Base-by-base conservation (phyloP, 2,329 filamentous ascomycete species). In the Thielaviopsis ethacetica region DNA sequence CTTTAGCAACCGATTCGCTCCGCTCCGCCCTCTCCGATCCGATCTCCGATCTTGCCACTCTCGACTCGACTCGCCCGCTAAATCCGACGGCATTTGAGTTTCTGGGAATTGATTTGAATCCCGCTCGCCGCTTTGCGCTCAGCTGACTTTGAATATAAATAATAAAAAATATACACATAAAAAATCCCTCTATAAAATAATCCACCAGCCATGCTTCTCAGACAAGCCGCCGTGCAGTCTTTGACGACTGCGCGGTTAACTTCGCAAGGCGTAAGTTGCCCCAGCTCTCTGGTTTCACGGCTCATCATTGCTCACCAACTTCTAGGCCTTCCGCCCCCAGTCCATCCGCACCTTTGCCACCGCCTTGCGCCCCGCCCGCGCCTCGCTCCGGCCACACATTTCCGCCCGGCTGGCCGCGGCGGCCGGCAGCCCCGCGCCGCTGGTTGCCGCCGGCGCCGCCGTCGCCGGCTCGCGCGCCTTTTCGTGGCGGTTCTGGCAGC, bases 201-300 rank as follows among this genome's bases (percentile, higher is more conserved):
- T 13, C 17, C 24, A 49, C 10, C 22, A 1, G 7, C 10, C 61
- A 75, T 75, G 73, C 69, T 75, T 66, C 71, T 72, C 60, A 74
- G 73, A 62, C 71, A 72, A 72, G 73, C 71, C 66, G 68, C 73
- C 65, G 67, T 69, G 64, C 70, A 71, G 63, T 70, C 71, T 57
- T 62, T 72, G 59, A 68, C 71, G 62, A 68, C 70, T 62, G 68
- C 66, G 63, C 68, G 67, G 58, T 53, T 68, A 27, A 64, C 64
- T 17, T 64, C 62, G 58, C 67, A 66, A 66, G 63, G 65, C 22
- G 69, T 72, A 66, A 34, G 67, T 62, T 19, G 17, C 21, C 9
- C 22, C 15, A 22, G 12, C 21, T 53, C 34, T 24, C 38, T 52
- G 13, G 13, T 34, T 55, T 10, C 34, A 44, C 10, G 12, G 5